These are phyloP conservation scores for Sporothrix pseudoabietina DNA, from an alignment of 2,329 filamentous ascomycete genomes.

Conservation along the genomic window DNA sequence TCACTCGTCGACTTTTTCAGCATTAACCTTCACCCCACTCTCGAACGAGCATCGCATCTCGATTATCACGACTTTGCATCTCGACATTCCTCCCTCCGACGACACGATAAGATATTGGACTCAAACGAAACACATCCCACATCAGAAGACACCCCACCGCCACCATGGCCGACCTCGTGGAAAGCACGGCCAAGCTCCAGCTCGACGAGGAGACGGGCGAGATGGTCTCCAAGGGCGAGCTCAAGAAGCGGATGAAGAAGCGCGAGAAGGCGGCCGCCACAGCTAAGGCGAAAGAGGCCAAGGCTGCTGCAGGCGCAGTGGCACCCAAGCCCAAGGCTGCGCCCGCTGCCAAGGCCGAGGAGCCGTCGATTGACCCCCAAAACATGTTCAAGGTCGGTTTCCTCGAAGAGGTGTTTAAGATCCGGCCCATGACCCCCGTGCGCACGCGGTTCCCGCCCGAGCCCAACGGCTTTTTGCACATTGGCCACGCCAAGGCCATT, in stretches of 20 bases:
- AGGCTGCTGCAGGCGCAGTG: constrained; percentile 41
- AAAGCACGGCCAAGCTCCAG: constrained; percentile 59
- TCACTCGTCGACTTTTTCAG: neutral
- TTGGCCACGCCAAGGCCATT: constrained; percentile 94
- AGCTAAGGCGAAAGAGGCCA: constrained; percentile 42
- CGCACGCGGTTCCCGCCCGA: constrained; percentile 79
- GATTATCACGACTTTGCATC: neutral
- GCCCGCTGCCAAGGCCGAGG: constrained; percentile 46
- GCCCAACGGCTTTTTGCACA: constrained; percentile 91
- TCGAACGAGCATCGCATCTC: neutral
- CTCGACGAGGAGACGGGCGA: constrained; percentile 67
- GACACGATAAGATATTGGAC: neutral
- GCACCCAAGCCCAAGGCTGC: constrained; percentile 36
- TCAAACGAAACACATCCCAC: neutral
- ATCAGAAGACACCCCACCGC: neutral
- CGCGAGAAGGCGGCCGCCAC: constrained; percentile 59
- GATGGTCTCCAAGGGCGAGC: constrained; percentile 64
- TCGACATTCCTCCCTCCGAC: neutral
- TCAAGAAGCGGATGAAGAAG: constrained; percentile 62
- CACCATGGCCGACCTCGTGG: constrained; percentile 53
- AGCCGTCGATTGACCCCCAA: constrained; percentile 57
- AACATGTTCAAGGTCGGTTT: constrained; percentile 82
- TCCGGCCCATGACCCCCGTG: constrained; percentile 63
- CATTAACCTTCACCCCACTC: neutral
- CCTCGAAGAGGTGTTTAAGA: constrained; percentile 70